Conservation (phyloP, 768 basidiomycete genomes). For the Suillus spraguei region DNA sequence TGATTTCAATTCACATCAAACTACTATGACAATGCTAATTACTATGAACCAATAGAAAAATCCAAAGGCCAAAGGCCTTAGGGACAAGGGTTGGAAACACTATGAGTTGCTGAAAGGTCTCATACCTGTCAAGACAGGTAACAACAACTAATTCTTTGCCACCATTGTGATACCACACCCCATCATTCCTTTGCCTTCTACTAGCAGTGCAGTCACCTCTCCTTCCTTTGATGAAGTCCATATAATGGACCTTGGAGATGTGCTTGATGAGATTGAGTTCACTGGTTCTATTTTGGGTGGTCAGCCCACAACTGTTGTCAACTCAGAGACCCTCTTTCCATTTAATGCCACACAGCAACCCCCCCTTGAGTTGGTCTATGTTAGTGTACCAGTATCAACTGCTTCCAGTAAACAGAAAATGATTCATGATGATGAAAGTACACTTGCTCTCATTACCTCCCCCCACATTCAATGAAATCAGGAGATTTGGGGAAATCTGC, state of each 20-base stretch:
- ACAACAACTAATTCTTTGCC: background rate
- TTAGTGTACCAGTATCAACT: too few species aligned
- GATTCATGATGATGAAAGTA: too few species aligned
- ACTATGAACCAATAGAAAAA: background rate
- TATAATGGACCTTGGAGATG: constrained; percentile 1
- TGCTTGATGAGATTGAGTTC: background rate
- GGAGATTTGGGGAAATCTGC: too few species aligned
- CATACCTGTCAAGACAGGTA: background rate
- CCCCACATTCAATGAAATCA: too few species aligned
- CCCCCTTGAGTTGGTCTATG: too few species aligned
- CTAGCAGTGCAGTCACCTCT: background rate
- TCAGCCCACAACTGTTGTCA: too few species aligned
- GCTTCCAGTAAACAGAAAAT: too few species aligned
- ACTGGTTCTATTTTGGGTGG: background rate
- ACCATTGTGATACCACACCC: background rate
- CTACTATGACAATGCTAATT: background rate
- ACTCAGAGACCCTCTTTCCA: too few species aligned
- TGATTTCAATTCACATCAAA: background rate
- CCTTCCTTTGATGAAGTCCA: background rate
- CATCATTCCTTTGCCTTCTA: background rate
- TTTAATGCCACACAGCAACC: too few species aligned
- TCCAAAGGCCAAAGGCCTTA: background rate
- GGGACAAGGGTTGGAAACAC: background rate
- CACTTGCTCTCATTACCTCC: too few species aligned
- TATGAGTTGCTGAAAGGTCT: background rate